Base-by-base conservation (phyloP, 305 asterid genomes). In the Fraxinus velutina region DNA sequence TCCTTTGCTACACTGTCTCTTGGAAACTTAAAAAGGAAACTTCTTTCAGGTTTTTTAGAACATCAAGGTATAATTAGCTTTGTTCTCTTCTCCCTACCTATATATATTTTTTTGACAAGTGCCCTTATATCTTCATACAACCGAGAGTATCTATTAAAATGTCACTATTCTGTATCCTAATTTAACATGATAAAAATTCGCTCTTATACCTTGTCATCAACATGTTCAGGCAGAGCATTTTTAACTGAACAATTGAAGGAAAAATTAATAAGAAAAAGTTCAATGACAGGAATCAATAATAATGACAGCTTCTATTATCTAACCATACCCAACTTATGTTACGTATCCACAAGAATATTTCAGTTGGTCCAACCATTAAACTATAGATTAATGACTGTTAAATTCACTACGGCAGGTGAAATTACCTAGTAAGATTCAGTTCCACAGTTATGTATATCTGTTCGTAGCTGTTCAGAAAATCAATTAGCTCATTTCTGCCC, bases 391-490 rank as follows among this genome's bases (percentile, higher is more conserved):
- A 75, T 29, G 6, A 17, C 60, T 73, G 42, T 5, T 4, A n/a
- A 50, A 80, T 79, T 64, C 57, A 78, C 3, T 7, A 15, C 52
- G 44, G 13, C 32, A 2, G 42, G 75, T 19, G 52, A 34, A 64
- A 86, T 64, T 68, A 64, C 66, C 22, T n/a, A 1, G 44, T 66
- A 32, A 32, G 44, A 74, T 62, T 71, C 22, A 76, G 55, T 76
- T 34, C 66, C 27, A 66, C 52, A 47, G 39, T 74, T n/a, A 77
- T 36, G 50, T 34, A 8, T 70, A 13, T 36, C 80, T 21, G 60
- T 13, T 36, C 75, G 17, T 55, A 15, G 70, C 17, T 13, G 62
- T 72, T 22, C 30, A 37, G 78, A 57, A 10, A 82, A 82, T 27
- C 34, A 76, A 73, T 3, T 17, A 86, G 57, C 5, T 12, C 57